These are phyloP conservation scores for Kuraishia hungarica DNA, from an alignment of 805 yeast genomes.

Conservation along the genomic window DNA sequence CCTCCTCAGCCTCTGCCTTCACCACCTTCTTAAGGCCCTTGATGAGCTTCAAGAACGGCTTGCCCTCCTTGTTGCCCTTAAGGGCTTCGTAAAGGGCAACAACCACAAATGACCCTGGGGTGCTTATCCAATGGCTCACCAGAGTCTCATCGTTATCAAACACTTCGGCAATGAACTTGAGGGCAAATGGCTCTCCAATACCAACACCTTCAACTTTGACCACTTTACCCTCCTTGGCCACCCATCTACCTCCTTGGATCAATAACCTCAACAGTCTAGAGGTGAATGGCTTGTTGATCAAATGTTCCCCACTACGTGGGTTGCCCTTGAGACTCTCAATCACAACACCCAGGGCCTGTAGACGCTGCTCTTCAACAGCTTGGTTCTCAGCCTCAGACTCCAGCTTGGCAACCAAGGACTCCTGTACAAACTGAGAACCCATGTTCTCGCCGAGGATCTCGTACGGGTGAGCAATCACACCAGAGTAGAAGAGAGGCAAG, in stretches of 20 bases:
- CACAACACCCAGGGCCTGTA: slow-evolving; percentile 45
- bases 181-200: slow-evolving; percentile 54
- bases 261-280: slow-evolving; percentile 67
- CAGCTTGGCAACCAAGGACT: slow-evolving; percentile 53
- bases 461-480: slow-evolving; percentile 40
- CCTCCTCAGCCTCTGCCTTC: slow-evolving; percentile 28
- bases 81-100: slow-evolving; percentile 72
- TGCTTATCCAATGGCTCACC: slow-evolving; percentile 60
- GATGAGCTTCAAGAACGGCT: slow-evolving; percentile 44
- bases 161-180: slow-evolving; percentile 31
- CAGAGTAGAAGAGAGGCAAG: slow-evolving; percentile 53
- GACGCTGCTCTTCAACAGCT: slow-evolving; percentile 26
- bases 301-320: slow-evolving; percentile 55
- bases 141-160: slow-evolving; percentile 38
- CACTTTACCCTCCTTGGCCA: slow-evolving; percentile 47
- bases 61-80: slow-evolving; percentile 29
- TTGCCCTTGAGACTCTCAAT: slow-evolving; percentile 59
- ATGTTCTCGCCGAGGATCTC: slow-evolving; percentile 57
- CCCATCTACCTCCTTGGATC: slow-evolving; percentile 83
- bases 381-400: slow-evolving; percentile 29
- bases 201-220: slow-evolving; percentile 34
- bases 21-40: slow-evolving; percentile 38
- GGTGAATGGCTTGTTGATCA: slow-evolving; percentile 63
- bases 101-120: slow-evolving; percentile 70
- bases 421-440: slow-evolving; percentile 79